Base-by-base conservation (phyloP, 768 basidiomycete species). In the Mycena galopus region DNA sequence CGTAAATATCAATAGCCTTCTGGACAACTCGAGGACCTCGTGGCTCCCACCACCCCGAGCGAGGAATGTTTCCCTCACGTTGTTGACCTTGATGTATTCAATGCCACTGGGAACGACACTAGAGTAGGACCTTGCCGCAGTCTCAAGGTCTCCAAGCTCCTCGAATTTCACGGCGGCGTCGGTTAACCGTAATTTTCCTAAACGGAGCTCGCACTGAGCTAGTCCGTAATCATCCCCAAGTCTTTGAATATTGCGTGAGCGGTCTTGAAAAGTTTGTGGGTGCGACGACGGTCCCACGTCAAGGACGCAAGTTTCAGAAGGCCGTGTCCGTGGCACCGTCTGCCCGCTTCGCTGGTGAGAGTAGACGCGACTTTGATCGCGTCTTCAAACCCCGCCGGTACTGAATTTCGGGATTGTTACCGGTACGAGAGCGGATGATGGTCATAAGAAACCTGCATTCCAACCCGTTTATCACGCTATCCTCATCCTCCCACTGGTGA, bases 1-100 rank as follows among this genome's bases (percentile, higher is more conserved):
- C 63, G 50, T 64, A 64, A 64, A 64, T 64, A 64, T 64, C 63
- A 44, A 64, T 64, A 33, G 63, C 63, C 27, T 64, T 64, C 32
- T 30, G 11, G 44, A 64, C 47, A 64, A 25, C 33, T 35, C 27
- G 63, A 64, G 63, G 63, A 64, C 9, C n/a, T 11, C 21, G 19
- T 51, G 12, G 63, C 50, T 53, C 50, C 63, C 63, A 8, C 10
- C 50, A 53, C 63, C 50, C 14, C 47, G 30, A 35, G 6, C 3
- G 39, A 39, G 39, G 39, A 14, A 14, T 5, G 6, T 53, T 23
- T 64, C 63, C 33, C 63, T 32, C 11, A n/a, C 1, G 8, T n/a
- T n/a, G 11, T 64, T 35, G n/a, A 64, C 63, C 63, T 64, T 64
- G 63, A 10, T 33, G 32, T 64, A 64, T 37, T 64, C 63, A 2